These are phyloP conservation scores for Fimicolochytrium jonesii DNA, from an alignment of 192 early-diverging fungal species.

Conservation along the genomic window DNA sequence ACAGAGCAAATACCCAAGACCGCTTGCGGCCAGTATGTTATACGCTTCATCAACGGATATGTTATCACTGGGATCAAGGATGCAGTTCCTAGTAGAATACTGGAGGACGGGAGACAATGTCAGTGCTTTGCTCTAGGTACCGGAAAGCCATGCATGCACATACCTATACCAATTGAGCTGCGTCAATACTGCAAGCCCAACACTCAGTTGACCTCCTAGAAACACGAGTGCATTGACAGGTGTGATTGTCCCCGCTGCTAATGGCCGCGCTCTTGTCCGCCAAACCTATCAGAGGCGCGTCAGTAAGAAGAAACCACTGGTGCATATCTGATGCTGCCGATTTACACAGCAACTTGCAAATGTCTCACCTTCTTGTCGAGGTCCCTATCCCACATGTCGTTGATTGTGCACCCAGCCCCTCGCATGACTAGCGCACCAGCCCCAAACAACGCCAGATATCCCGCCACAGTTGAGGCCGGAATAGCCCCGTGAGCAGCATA, in stretches of 20 bases:
- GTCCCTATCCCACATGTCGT: slow-evolving; percentile 94
- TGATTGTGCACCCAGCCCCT: slow-evolving; percentile 94
- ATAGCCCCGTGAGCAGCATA: slow-evolving; percentile 54
- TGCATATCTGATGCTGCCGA: not conserved
- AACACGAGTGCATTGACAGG: slow-evolving; percentile 69
- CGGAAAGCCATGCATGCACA: not conserved
- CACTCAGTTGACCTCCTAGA: slow-evolving; percentile 71
- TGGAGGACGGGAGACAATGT: slow-evolving; percentile 8
- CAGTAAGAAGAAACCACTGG: not conserved
- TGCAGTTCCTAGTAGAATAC: slow-evolving; percentile 74
- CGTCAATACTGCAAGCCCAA: slow-evolving; percentile 77
- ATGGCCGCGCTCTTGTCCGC: slow-evolving; percentile 74
- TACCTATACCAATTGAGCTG: slow-evolving; percentile 87
- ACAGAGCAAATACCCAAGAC: slow-evolving; percentile 68
- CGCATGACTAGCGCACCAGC: slow-evolving; percentile 87
- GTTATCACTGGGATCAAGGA: slow-evolving; percentile 72
- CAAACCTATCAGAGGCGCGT: slow-evolving; percentile 58
- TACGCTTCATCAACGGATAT: slow-evolving; percentile 93
- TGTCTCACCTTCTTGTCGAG: slow-evolving; percentile 65
- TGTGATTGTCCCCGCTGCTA: slow-evolving; percentile 73
- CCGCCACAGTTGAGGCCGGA: slow-evolving; percentile 53
- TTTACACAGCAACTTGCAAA: not conserved
- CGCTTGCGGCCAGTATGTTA: slow-evolving; percentile 92
- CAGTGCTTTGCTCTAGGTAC: not conserved
- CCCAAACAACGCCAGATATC: slow-evolving; percentile 76